phyloP scores from a whole-genome alignment of 225 moss, liverwort and hornwort genomes.

The Rhytidiadelphus loreus region DNA sequence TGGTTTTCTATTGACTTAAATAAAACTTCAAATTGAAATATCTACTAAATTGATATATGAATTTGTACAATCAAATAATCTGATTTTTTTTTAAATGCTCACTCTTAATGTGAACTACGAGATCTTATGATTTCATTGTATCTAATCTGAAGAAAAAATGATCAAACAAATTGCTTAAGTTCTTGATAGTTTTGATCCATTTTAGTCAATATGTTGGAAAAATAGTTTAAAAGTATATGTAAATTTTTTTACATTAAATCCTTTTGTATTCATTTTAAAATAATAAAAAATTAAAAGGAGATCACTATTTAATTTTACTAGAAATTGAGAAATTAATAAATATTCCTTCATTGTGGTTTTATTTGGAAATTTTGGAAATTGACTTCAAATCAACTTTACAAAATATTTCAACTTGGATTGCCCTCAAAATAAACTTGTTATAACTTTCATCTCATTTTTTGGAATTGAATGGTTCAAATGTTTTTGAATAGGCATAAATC shows the following conservation, averaged over 20 bases:
- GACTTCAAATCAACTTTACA: not conserved
- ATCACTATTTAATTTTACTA: rapidly evolving
- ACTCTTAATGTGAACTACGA: too few relatives aligned
- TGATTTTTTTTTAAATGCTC: too few relatives aligned
- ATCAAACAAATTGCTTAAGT: too few relatives aligned
- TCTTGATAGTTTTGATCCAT: too few relatives aligned
- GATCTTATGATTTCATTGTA: too few relatives aligned
- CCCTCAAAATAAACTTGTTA: rapidly evolving
- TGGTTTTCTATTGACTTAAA: too few relatives aligned
- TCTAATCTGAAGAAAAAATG: too few relatives aligned
- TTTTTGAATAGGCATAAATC: not conserved
- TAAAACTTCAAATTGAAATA: too few relatives aligned
- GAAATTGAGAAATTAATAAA: not conserved
- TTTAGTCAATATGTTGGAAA: not conserved
- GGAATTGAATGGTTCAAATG: not conserved
- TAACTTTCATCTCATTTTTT: not conserved
- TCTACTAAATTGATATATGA: too few relatives aligned
- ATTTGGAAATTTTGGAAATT: not conserved
- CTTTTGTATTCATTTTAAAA: not conserved
- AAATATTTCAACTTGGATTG: not conserved
- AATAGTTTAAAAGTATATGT: too few relatives aligned
- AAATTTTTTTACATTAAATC: rapidly evolving
- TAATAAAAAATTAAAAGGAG: not conserved
- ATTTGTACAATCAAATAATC: too few relatives aligned
- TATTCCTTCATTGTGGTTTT: too few relatives aligned